Conservation (phyloP, 208 protist genomes). For the Porcisia deanei region DNA sequence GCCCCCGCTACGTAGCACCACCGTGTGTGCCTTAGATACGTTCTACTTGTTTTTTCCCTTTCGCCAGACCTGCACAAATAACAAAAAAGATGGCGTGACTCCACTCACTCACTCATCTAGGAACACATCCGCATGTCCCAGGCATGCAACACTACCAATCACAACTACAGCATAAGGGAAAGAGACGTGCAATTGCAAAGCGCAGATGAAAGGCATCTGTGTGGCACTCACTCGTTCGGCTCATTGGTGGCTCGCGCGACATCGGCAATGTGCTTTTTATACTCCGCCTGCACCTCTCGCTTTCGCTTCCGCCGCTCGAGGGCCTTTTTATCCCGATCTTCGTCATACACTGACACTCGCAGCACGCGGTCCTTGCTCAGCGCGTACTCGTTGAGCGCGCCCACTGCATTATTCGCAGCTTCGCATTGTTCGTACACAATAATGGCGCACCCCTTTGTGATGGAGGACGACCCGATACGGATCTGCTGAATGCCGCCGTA, state of each 20-base stretch:
- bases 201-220: background rate
- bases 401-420: constrained; percentile 59
- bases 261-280: constrained; percentile 72
- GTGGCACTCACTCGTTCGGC: background rate
- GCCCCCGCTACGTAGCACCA: background rate
- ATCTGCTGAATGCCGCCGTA: constrained; percentile 87
- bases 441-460: constrained; percentile 83
- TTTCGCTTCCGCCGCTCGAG: constrained; percentile 79
- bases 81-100: background rate
- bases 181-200: background rate
- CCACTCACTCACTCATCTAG: constrained; percentile 1
- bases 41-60: background rate
- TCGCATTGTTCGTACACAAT: constrained; percentile 90
- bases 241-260: constrained; percentile 29
- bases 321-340: constrained; percentile 70
- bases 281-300: constrained; percentile 76
- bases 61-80: background rate
- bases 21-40: background rate
- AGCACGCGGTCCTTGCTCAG: constrained; percentile 68
- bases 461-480: constrained; percentile 56
- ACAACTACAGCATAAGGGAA: background rate
- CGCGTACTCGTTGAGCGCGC: constrained; percentile 70
- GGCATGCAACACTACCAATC: background rate
- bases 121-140: background rate
- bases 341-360: constrained; percentile 84